These are phyloP conservation scores for Fusarium udum DNA, from an alignment of 2,329 filamentous ascomycete species.

Conservation along the genomic window DNA sequence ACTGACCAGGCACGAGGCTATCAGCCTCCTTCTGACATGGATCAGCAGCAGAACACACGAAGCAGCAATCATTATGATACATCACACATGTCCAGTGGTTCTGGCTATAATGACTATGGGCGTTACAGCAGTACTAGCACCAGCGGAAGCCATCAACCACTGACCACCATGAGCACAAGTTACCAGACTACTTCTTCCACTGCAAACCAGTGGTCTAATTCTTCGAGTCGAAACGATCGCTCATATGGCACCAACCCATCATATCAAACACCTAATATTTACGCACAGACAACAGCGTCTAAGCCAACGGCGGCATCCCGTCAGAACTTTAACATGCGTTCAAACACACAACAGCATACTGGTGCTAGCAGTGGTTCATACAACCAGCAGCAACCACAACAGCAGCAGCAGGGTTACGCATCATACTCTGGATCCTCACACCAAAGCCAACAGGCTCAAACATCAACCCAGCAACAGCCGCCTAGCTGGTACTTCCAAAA, in stretches of 20 bases:
- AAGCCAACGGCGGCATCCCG: constrained; percentile 21
- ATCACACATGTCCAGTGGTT: constrained; percentile 11
- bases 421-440: constrained; percentile 29
- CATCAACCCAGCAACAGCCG: constrained; percentile 29
- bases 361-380: constrained; percentile 22
- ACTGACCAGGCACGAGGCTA: constrained; percentile 33
- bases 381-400: constrained; percentile 24
- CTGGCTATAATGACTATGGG: constrained; percentile 35
- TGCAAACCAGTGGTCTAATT: constrained; percentile 41
- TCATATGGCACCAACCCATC: constrained; percentile 20
- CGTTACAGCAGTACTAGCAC: constrained; percentile 23
- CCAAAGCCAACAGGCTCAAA: constrained; percentile 33
- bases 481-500: constrained; percentile 44
- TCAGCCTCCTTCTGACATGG: constrained; percentile 27
- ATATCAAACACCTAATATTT: constrained; percentile 25
- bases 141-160: constrained; percentile 12
- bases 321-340: constrained; percentile 39
- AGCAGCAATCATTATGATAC: constrained; percentile 14
- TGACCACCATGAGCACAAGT: constrained; percentile 33
- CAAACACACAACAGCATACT: constrained; percentile 14
- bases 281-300: constrained; percentile 24
- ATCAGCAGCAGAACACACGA: constrained; percentile 22
- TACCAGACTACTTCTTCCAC: constrained; percentile 28
- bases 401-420: constrained; percentile 23
- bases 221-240: constrained; percentile 23